phyloP scores from a whole-genome alignment of 768 basidiomycete genomes.

The Porphyrellus cyaneotinctus region DNA sequence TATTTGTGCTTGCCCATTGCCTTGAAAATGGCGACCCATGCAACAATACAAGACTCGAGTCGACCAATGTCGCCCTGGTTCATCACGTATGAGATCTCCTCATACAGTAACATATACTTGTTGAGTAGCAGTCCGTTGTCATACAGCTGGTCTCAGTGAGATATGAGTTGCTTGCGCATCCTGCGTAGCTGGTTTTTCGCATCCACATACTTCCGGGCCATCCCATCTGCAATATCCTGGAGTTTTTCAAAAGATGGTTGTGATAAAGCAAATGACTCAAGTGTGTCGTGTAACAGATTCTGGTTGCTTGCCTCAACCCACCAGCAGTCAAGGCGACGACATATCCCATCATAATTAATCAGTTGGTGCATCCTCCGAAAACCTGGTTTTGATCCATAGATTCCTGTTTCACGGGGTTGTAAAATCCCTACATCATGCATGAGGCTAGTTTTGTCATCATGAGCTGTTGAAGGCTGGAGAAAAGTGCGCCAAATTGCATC shows the following conservation, averaged over 20 bases:
- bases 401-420: conserved; percentile 31
- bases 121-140: no score
- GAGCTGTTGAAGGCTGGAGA: conserved; percentile 2
- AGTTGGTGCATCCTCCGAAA: conserved; percentile 37
- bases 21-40: neutral
- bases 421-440: conserved; percentile 21
- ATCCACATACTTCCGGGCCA: no score
- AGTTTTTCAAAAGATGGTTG: conserved; percentile 25
- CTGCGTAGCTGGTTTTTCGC: no score
- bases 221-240: conserved; percentile 19
- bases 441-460: conserved; percentile 12
- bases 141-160: no score
- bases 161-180: no score
- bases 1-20: neutral
- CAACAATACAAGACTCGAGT: neutral
- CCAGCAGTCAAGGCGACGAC: conserved; percentile 31
- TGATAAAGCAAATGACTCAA: conserved; percentile 12
- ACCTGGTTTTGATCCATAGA: conserved; percentile 31
- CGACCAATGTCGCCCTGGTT: no score
- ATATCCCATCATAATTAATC: conserved; percentile 29
- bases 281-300: no score
- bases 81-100: conserved; percentile 28
- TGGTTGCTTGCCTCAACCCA: conserved; percentile 8
- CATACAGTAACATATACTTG: conserved; percentile 37
- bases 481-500: conserved; percentile 21